Percentiles rank a stretch among this genome's conserved stretches.
Conservation (phyloP, 176 grass and related monocot species). For the Carex parvula region DNA sequence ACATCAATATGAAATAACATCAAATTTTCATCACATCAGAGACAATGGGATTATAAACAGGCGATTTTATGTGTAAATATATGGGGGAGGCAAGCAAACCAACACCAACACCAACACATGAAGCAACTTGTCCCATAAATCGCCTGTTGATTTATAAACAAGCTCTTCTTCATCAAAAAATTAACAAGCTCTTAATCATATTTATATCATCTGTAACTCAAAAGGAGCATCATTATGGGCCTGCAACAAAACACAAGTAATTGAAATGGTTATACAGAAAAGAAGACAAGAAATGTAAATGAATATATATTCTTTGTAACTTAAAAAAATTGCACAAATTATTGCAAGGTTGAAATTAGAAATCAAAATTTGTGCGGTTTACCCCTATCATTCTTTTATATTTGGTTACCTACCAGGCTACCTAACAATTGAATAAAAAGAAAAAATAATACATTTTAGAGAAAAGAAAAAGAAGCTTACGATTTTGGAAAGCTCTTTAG, state of each 20-base stretch:
- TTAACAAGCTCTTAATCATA: slow-evolving; percentile 10
- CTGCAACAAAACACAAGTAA: slow-evolving; percentile 37
- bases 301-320: background rate
- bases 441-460: background rate
- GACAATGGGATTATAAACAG: background rate
- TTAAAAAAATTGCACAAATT: background rate
- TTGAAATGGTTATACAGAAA: slow-evolving; percentile 7
- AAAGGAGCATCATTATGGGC: slow-evolving; percentile 38
- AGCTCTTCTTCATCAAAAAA: background rate
- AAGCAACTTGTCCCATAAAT: too few relatives aligned
- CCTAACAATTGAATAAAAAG: background rate
- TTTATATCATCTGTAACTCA: slow-evolving; percentile 52
- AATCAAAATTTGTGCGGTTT: background rate
- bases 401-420: background rate
- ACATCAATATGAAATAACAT: background rate
- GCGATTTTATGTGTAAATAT: too few relatives aligned
- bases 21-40: background rate
- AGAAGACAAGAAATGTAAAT: background rate
- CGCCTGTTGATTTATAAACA: too few relatives aligned
- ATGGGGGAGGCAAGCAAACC: too few relatives aligned
- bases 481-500: slow-evolving; percentile 51
- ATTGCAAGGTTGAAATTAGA: background rate
- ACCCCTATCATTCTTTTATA: background rate
- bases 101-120: too few relatives aligned
- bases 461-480: slow-evolving; percentile 35